A percentile compares a stretch with the other conserved stretches of the same genome.
These are phyloP conservation scores for Diaporthe citri DNA, from an alignment of 2,329 filamentous ascomycete genomes.

Conservation along the genomic window DNA sequence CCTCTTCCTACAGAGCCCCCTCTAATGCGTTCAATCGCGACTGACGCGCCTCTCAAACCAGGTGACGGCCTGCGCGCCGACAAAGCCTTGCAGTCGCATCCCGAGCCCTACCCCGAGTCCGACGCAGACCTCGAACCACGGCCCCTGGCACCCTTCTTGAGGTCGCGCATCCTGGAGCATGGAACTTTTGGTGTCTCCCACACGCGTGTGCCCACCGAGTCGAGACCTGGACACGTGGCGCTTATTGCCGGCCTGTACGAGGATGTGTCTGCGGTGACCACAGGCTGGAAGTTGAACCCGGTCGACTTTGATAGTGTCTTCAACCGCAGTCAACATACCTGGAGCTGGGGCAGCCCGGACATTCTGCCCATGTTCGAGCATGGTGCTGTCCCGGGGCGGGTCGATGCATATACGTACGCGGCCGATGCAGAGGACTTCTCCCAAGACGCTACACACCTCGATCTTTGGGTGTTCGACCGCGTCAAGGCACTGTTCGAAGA, in stretches of 20 bases:
- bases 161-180: conserved; percentile 87
- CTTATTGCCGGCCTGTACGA: conserved; percentile 97
- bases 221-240: conserved; percentile 94
- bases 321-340: conserved; percentile 95
- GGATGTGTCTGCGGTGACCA: conserved; percentile 96
- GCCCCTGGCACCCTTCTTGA: conserved; percentile 89
- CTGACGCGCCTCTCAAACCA: conserved; percentile 47
- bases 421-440: conserved; percentile 93
- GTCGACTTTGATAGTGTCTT: conserved; percentile 99
- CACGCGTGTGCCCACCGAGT: conserved; percentile 96
- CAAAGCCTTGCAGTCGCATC: conserved; percentile 95
- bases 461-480: conserved; percentile 95
- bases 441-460: conserved; percentile 81
- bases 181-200: conserved; percentile 98
- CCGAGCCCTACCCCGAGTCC: conserved; percentile 81
- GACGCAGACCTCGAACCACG: conserved; percentile 77
- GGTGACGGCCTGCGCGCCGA: conserved; percentile 95
- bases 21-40: neutral
- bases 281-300: conserved; percentile 98
- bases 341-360: conserved; percentile 99
- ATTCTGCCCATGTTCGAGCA: conserved; percentile 97
- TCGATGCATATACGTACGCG: conserved; percentile 88
- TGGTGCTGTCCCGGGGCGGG: conserved; percentile 87
- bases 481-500: conserved; percentile 89
- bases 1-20: neutral